A percentile compares a stretch with the other conserved stretches of the same genome.
phyloP scores from a whole-genome alignment of 169 alveolate species.

The Plasmodium relictum region DNA sequence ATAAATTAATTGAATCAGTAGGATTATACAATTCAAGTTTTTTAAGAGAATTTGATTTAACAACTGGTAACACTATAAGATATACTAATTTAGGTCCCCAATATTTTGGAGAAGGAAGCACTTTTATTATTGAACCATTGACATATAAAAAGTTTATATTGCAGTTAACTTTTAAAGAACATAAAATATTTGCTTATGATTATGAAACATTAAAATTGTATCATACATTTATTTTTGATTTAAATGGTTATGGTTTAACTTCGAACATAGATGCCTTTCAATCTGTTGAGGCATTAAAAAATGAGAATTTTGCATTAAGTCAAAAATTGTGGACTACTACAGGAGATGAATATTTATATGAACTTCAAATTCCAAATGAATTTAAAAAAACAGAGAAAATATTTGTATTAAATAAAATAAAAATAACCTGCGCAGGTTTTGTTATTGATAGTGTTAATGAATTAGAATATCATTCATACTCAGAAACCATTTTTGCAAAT shows the following conservation, averaged over 20 bases:
- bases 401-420: slow-evolving; percentile 7
- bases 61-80: slow-evolving; percentile 66
- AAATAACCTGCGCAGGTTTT: slow-evolving; percentile 77
- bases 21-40: slow-evolving; percentile 75
- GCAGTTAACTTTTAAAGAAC: slow-evolving; percentile 78
- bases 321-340: slow-evolving; percentile 81
- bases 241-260: slow-evolving; percentile 81
- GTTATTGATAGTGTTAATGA: slow-evolving; percentile 72
- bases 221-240: slow-evolving; percentile 27
- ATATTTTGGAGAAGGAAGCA: slow-evolving; percentile 80
- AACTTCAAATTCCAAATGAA: slow-evolving; percentile 70
- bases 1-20: slow-evolving; percentile 72
- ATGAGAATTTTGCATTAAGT: slow-evolving; percentile 37
- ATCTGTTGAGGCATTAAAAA: slow-evolving; percentile 13
- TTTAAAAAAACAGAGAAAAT: slow-evolving; percentile 44
- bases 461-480: slow-evolving; percentile 76
- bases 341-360: slow-evolving; percentile 76
- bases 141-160: slow-evolving; percentile 75
- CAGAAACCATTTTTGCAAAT: slow-evolving; percentile 77
- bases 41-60: slow-evolving; percentile 70
- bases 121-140: slow-evolving; percentile 81
- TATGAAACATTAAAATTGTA: slow-evolving; percentile 62
- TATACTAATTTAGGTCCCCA: slow-evolving; percentile 33
- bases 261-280: slow-evolving; percentile 71
- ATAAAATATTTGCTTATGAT: slow-evolving; percentile 74